Conservation (phyloP, 257 asterid species). For the Solanum okadae region DNA sequence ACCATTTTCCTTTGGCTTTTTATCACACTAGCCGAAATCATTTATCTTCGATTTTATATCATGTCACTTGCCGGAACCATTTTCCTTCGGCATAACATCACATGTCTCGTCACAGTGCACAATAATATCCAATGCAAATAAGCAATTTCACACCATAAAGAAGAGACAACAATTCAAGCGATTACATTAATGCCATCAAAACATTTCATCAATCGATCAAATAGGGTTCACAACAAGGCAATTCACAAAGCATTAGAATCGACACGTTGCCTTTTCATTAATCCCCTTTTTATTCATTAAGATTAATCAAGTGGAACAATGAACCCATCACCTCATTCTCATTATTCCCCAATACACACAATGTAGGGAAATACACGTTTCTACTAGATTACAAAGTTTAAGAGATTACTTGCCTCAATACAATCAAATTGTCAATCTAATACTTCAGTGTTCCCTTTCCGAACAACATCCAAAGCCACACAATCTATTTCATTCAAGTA, state of each 20-base stretch:
- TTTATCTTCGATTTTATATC: neutral
- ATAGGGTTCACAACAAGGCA: neutral
- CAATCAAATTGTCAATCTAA: neutral
- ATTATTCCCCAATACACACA: neutral
- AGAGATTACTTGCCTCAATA: neutral
- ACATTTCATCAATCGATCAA: neutral
- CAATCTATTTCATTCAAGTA: neutral
- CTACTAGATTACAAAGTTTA: neutral
- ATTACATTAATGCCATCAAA: neutral
- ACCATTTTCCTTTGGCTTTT: neutral
- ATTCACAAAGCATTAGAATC: too few relatives aligned
- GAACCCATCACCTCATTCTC: neutral
- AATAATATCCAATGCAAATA: neutral
- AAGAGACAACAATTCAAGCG: neutral
- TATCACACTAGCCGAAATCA: neutral
- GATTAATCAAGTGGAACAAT: neutral
- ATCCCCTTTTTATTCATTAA: too few relatives aligned
- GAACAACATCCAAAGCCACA: neutral
- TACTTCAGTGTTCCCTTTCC: neutral
- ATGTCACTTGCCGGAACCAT: neutral
- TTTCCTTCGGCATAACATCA: neutral
- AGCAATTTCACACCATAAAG: neutral
- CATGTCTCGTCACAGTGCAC: neutral
- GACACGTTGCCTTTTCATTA: too few relatives aligned
- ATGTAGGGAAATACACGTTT: neutral